These are phyloP conservation scores for Saccharomycopsis amapae DNA, from an alignment of 805 yeast species.

Conservation along the genomic window DNA sequence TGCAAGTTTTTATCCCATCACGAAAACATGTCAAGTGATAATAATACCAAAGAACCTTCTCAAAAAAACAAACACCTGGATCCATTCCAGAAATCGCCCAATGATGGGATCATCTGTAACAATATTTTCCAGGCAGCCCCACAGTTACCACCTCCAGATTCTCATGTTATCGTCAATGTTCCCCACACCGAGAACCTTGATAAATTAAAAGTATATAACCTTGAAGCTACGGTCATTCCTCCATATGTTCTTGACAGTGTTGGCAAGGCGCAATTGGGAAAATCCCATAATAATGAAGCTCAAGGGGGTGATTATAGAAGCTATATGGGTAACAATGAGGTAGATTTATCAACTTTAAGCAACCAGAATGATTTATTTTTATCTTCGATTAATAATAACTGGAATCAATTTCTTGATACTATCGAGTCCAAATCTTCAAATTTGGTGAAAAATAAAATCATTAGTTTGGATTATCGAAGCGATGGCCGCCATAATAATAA, in stretches of 20 bases:
- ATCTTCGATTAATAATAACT: constrained; percentile 36
- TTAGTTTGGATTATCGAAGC: constrained; percentile 2
- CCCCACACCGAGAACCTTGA: constrained; percentile 9
- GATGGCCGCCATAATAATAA: not conserved
- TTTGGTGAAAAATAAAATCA: constrained; percentile 9
- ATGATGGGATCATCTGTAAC: no score
- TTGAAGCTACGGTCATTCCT: constrained; percentile 44
- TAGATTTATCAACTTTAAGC: not conserved
- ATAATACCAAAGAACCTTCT: no score
- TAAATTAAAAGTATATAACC: constrained; percentile 17
- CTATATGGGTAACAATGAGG: not conserved
- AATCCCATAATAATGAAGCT: not conserved
- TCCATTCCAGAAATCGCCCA: no score
- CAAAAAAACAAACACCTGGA: no score
- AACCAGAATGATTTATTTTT: constrained; percentile 29
- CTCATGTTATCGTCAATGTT: no score
- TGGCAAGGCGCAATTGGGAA: constrained; percentile 23
- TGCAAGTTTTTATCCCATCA: no score
- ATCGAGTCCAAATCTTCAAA: constrained; percentile 37
- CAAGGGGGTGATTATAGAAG: not conserved
- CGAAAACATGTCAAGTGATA: no score
- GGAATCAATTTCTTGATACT: constrained; percentile 45
- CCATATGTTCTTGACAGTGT: constrained; percentile 58
- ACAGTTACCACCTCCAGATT: no score
- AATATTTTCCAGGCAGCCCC: no score